Conservation (phyloP, 1,284 basidiomycete genomes). For the Acaromyces ingoldii region DNA sequence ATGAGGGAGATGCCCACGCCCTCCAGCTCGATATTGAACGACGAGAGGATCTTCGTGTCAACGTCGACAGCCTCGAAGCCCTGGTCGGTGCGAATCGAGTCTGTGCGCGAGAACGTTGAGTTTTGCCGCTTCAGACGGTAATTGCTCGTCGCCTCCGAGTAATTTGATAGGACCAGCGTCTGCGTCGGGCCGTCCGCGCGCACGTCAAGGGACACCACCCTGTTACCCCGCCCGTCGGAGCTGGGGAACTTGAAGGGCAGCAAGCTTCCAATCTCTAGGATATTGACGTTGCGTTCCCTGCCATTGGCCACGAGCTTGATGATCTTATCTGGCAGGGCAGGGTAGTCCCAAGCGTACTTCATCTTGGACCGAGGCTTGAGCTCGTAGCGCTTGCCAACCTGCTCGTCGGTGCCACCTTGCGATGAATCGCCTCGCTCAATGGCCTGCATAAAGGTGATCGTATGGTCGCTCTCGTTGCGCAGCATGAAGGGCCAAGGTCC, state of each 20-base stretch:
- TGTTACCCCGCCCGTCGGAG: constrained; percentile 51
- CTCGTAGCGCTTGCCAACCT: constrained; percentile 54
- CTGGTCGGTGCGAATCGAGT: constrained; percentile 60
- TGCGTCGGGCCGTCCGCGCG: constrained; percentile 84
- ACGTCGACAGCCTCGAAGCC: constrained; percentile 76
- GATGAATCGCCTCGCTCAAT: constrained; percentile 12
- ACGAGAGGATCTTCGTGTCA: constrained; percentile 66
- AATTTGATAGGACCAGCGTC: constrained; percentile 79
- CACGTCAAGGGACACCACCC: constrained; percentile 81
- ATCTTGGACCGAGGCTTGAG: constrained; percentile 61
- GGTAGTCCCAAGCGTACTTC: constrained; percentile 90
- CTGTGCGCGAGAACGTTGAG: constrained; percentile 61
- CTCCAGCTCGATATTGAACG: constrained; percentile 72
- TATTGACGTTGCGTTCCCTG: constrained; percentile 72
- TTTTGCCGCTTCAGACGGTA: constrained; percentile 73
- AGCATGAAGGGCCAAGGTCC: constrained; percentile 82
- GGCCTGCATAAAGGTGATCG: constrained; percentile 67
- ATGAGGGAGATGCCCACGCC: constrained; percentile 91
- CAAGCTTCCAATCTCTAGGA: constrained; percentile 92
- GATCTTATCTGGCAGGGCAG: constrained; percentile 77
- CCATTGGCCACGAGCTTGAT: constrained; percentile 65
- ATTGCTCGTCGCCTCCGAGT: constrained; percentile 76
- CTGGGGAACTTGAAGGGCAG: constrained; percentile 75
- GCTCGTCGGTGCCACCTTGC: constrained; percentile 15
- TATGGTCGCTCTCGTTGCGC: constrained; percentile 79